Evolutionary conservation across 805 yeast species (phyloP).

Genomic region (Vanderwaltozyma tropicalis): DNA sequence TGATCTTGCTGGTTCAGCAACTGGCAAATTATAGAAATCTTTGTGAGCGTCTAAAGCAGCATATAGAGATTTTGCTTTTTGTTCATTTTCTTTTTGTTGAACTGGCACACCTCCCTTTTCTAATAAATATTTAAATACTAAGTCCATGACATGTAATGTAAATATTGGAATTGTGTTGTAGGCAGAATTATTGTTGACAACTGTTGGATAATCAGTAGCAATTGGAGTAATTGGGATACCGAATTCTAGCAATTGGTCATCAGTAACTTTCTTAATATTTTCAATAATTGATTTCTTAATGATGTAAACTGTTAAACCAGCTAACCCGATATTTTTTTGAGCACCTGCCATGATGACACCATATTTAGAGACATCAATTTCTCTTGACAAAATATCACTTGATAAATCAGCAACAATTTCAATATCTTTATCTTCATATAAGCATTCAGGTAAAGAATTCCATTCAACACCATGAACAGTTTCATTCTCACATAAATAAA

Average conservation of each 20-base stretch:
- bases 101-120: conserved; percentile 59
- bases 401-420: conserved; percentile 93
- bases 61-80: conserved; percentile 59
- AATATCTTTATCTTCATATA: conserved; percentile 45
- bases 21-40: conserved; percentile 56
- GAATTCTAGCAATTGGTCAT: conserved; percentile 45
- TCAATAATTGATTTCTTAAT: conserved; percentile 72
- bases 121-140: conserved; percentile 59
- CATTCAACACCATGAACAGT: conserved; percentile 94
- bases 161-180: conserved; percentile 95
- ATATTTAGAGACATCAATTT: conserved; percentile 70
- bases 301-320: conserved; percentile 88
- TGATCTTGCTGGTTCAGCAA: conserved; percentile 55
- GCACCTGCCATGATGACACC: conserved; percentile 96
- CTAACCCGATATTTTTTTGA: conserved; percentile 94
- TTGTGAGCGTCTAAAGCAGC: conserved; percentile 55
- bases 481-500: conserved; percentile 92
- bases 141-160: conserved; percentile 74
- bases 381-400: conserved; percentile 77
- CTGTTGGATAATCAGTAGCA: conserved; percentile 79
- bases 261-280: conserved; percentile 40
- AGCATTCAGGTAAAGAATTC: conserved; percentile 35
- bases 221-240: conserved; percentile 79
- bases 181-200: conserved; percentile 80
- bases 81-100: conserved; percentile 47